Base-by-base conservation (phyloP, 345 rosid species). In the Hibiscus trionum region DNA sequence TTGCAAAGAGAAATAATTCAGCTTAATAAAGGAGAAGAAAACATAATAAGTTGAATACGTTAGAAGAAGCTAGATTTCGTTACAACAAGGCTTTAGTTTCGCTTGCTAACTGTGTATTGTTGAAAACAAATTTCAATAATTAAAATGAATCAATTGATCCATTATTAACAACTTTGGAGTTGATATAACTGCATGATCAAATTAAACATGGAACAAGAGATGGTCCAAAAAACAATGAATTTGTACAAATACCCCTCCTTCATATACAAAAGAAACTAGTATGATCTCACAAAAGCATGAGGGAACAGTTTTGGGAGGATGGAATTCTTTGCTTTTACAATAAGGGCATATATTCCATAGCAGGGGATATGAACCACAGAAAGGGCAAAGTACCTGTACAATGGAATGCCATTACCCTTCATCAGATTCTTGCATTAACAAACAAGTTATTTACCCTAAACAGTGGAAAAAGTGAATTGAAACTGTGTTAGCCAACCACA, bases 321-420 rank as follows among this genome's bases (percentile, higher is more conserved):
- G 0, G 78, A 61, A 55, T 66, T 69, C 58, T 91, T 90, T 7
- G 86, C 91, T 72, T 71, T 83, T 3, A 85, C 82, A 4, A 91
- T 81, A 74, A 88, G 72, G 0, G 82, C 80, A 55, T 80, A 91
- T 10, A 82, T 69, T 62, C 93, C 94, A 53, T 84, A 93, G 73
- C 96, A 88, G 21, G 98, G 98, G 64, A 91, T 77, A 74, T 90
- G 94, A 50, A 76, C 70, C 29, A 84, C 62, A 16, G 96, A 90
- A 66, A 88, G 61, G 50, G 67, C 47, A 9, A 88, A 78, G 69
- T 91, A 91, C 93, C 98, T 91, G 86, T 29, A 72, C 4, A 10
- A 66, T 29, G 7, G 35, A 39, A 14, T 15, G 14, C 3, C 16
- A 47, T 47, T 47, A 14, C n/a, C 69, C n/a, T 24, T 49, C 42